A percentile compares a stretch with the other conserved stretches of the same genome.
Conservation (phyloP, 352 stramenopile species). For the Thalassiosira allenii region DNA sequence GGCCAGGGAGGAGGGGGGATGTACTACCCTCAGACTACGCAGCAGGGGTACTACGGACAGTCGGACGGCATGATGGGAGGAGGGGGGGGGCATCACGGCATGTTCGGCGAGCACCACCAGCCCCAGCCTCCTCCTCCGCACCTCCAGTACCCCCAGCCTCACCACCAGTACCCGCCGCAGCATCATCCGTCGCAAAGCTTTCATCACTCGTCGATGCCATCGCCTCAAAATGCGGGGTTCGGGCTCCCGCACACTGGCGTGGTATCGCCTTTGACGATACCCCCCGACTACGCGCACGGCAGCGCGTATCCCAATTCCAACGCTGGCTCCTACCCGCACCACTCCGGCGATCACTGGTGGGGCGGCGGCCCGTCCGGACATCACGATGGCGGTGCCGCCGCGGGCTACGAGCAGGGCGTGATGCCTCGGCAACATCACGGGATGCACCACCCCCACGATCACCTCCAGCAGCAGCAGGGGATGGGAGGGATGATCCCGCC, state of each 20-base stretch:
- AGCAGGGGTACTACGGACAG: slow-evolving; percentile 29
- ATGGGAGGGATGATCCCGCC: slow-evolving; percentile 19
- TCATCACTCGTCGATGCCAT: slow-evolving; percentile 18
- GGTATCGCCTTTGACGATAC: slow-evolving; percentile 44
- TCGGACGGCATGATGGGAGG: neutral
- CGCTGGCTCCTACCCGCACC: neutral
- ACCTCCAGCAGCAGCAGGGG: slow-evolving; percentile 6
- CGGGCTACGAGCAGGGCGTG: slow-evolving; percentile 12
- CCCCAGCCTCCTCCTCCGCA: slow-evolving; percentile 9
- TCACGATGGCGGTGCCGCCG: no score
- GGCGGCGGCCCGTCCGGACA: no score
- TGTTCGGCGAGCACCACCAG: neutral
- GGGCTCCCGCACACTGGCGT: slow-evolving; percentile 18
- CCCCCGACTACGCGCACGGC: slow-evolving; percentile 18
- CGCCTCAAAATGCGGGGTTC: slow-evolving; percentile 19
- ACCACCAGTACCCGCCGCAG: slow-evolving; percentile 2
- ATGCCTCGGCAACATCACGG: slow-evolving; percentile 20
- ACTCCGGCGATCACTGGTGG: no score
- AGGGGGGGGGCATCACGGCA: neutral
- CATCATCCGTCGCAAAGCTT: neutral
- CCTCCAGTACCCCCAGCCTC: slow-evolving; percentile 32
- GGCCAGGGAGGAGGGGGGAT: slow-evolving; percentile 6
- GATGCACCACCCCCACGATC: slow-evolving; percentile 13
- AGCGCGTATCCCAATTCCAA: neutral
- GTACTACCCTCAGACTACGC: slow-evolving; percentile 29